Evolutionary conservation across 768 basidiomycete species (phyloP).

Genomic region (Russula olivacea): DNA sequence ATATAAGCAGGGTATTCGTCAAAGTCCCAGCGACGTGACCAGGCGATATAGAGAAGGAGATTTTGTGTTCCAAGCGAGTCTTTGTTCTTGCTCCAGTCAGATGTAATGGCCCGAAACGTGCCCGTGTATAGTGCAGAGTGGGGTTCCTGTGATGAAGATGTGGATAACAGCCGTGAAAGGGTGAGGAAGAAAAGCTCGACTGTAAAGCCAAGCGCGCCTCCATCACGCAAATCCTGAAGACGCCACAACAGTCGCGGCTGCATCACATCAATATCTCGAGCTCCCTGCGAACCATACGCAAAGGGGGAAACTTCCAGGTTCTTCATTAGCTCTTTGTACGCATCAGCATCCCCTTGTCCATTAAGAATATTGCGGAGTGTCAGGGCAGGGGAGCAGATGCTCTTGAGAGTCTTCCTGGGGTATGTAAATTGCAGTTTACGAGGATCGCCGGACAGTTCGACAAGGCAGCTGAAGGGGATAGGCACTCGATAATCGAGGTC

Average conservation of each 20-base stretch:
- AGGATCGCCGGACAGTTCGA: too few species aligned
- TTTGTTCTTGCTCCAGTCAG: neutral
- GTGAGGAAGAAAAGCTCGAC: too few species aligned
- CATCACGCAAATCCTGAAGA: too few species aligned
- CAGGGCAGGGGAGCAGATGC: too few species aligned
- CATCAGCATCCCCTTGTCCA: neutral
- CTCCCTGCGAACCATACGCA: too few species aligned
- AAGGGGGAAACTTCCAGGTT: neutral
- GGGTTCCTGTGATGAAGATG: neutral
- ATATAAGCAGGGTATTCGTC: too few species aligned
- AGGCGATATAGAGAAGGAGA: neutral
- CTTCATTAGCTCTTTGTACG: neutral
- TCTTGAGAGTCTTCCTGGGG: neutral
- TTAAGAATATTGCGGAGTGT: neutral
- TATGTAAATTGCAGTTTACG: neutral
- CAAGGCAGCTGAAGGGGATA: neutral
- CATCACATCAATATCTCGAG: too few species aligned
- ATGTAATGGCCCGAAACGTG: too few species aligned
- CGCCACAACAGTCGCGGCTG: too few species aligned
- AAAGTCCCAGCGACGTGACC: too few species aligned
- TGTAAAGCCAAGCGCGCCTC: too few species aligned
- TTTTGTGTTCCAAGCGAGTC: neutral
- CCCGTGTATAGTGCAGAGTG: neutral
- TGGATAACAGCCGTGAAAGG: neutral
- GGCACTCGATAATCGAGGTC: neutral